phyloP scores from a whole-genome alignment of 1,284 basidiomycete genomes.

The Ustilago tritici region DNA sequence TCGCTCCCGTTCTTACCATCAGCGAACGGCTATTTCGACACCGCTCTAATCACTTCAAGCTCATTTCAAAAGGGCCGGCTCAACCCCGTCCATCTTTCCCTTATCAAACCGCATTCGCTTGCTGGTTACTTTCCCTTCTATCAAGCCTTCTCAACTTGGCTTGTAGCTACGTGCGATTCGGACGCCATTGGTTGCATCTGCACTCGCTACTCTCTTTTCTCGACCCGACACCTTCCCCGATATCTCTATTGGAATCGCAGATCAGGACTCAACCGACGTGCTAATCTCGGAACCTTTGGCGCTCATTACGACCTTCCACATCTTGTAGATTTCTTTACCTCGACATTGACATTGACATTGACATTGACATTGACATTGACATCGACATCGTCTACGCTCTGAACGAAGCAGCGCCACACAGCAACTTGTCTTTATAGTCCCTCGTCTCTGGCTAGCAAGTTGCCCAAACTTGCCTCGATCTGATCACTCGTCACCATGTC shows the following conservation, averaged over 20 bases:
- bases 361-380: not conserved
- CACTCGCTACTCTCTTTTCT: constrained; percentile 1
- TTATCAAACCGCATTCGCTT: constrained; percentile 18
- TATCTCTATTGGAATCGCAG: not conserved
- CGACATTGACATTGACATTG: not conserved
- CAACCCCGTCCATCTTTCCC: constrained; percentile 35
- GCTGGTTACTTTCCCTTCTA: constrained; percentile 11
- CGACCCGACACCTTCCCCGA: not conserved
- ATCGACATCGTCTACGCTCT: not conserved
- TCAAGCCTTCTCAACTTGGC: constrained; percentile 29
- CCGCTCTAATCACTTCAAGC: constrained; percentile 1
- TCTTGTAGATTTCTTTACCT: constrained; percentile 3
- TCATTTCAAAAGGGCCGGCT: constrained; percentile 30
- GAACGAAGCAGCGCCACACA: not conserved
- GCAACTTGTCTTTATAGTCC: not conserved
- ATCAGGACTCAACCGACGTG: constrained; percentile 8
- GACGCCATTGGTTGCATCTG: not conserved
- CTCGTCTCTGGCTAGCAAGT: not conserved
- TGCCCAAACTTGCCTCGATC: not conserved
- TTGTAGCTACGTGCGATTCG: not conserved
- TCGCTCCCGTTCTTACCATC: not conserved
- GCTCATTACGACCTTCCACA: not conserved
- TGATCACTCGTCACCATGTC: constrained; percentile 30
- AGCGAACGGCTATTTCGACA: not conserved
- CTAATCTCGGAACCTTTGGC: constrained; percentile 7